Conservation (phyloP, 2,329 filamentous ascomycete genomes). For the Fonsecaea pedrosoi region DNA sequence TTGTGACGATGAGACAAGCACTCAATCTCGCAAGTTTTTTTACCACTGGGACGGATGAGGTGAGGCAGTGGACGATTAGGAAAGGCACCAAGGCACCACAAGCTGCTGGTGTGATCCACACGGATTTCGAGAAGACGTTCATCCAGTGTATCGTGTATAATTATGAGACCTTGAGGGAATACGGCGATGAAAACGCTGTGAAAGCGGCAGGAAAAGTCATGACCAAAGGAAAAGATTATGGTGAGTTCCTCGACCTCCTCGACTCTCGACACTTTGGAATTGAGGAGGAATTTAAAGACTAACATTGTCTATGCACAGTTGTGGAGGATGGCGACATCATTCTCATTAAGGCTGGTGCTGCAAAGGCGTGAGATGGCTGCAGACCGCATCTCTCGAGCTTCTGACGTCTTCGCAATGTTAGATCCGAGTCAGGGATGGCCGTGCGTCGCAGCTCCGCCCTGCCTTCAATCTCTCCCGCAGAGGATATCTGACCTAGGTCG, state of each 20-base stretch:
- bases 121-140: slow-evolving; percentile 99
- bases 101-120: slow-evolving; percentile 96
- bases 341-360: slow-evolving; percentile 75
- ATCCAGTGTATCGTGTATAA: slow-evolving; percentile 97
- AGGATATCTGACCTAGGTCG: neutral
- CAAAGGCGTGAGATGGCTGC: slow-evolving; percentile 48
- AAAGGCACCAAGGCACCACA: slow-evolving; percentile 97
- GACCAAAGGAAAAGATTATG: slow-evolving; percentile 98
- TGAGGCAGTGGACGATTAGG: slow-evolving; percentile 97
- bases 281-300: neutral
- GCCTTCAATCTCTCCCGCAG: neutral
- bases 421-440: neutral
- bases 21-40: slow-evolving; percentile 95
- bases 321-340: slow-evolving; percentile 66
- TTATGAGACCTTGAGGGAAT: slow-evolving; percentile 78
- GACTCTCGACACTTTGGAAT: neutral
- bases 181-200: slow-evolving; percentile 85
- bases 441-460: neutral
- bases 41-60: slow-evolving; percentile 93
- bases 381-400: neutral
- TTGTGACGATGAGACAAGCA: slow-evolving; percentile 89
- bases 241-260: slow-evolving; percentile 54
- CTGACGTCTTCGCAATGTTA: neutral
- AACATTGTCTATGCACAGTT: slow-evolving; percentile 35
- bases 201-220: slow-evolving; percentile 95